Evolutionary conservation across 1,284 basidiomycete genomes (phyloP), one percentile per base, ranked within the genome.

Genomic region (Boletellus dicymbophilus): DNA sequence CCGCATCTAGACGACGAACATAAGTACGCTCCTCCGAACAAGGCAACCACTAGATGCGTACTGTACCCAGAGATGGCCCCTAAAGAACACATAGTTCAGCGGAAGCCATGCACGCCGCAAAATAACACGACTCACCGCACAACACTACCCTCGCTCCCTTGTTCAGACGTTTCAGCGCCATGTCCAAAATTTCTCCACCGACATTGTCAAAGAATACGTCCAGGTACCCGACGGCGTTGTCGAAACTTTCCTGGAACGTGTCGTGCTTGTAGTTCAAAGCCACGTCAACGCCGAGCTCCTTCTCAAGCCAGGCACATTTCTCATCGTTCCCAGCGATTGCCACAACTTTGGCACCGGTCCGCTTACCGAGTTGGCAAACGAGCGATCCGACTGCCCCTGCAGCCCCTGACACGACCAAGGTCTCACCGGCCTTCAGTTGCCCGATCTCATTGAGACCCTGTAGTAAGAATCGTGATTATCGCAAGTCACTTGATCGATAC

Each of bases 151-250:
- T 76, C 8, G 91, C 93, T 46, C 82, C 72, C 61, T 83, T 80
- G 48, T 93, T 93, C 67, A 96, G 68, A 51, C 87, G 74, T 33
- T 79, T 79, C 53, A 95, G 70, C 28, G 82, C 80, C 61, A 91
- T 75, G 65, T 95, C 87, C 53, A 95, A 75, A 43, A 92, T 88
- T 36, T 90, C 84, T 2, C 91, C 92, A 21, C 91, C 91, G 50
- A 94, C 91, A 63, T 95, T 95, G 66, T 95, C 93, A 63, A 93
- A 95, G 71, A 78, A 92, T 6, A 90, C 85, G 59, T 95, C 90
- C 11, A 89, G 58, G 58, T 82, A 88, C 4, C 82, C 83, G 40
- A 85, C 75, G 12, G 62, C 66, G 28, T 76, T 69, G 65, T 80
- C 84, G 65, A 88, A 81, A 43, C 92, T 81, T 31, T 81, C 67